Evolutionary conservation across 257 asterid genomes (phyloP), one percentile per base, ranked within the genome.

Genomic region (Solanum chmielewskii): DNA sequence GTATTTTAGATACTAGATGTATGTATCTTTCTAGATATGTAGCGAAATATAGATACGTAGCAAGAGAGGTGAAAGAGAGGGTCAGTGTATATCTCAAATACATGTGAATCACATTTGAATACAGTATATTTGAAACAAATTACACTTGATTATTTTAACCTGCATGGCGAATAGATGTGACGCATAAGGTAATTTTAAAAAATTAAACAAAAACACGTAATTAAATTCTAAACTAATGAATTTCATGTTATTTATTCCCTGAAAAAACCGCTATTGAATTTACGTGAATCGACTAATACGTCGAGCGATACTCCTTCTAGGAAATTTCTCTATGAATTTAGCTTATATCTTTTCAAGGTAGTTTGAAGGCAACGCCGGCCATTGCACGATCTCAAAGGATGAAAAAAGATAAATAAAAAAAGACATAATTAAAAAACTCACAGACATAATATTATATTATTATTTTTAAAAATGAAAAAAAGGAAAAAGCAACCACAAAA

Each of bases 361-460:
- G 60, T 42, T 62, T 47, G 87, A 81, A 84, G 83, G 59, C 27
- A 15, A 88, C 90, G 89, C 93, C 93, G 92, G 78, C 94, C 93
- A 42, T 66, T 80, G 90, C 93, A 90, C 94, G 94, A 88, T 90
- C 91, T 88, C 85, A 20, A 45, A 49, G 11, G 39, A 68, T 49
- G 14, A 70, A 35, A 41, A 14, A 5, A 4, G 45, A 21, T 10
- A 20, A 20, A 25, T 13, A 39, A 41, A 39, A 39, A 41, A 8
- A 76, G 35, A 21, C 47, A 71, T 68, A 68, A 68, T 29, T 69
- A 69, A 69, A 23, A 25, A 66, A 64, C 73, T 64, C 35, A 35
- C 45, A 35, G 80, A 69, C 23, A 68, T 68, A 69, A 71, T 70
- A 31, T 25, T 11, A 31, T 29, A 69, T 14, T 15, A 70, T 10